These are phyloP conservation scores for Populus deltoides DNA, from an alignment of 345 rosid species.

Conservation along the genomic window DNA sequence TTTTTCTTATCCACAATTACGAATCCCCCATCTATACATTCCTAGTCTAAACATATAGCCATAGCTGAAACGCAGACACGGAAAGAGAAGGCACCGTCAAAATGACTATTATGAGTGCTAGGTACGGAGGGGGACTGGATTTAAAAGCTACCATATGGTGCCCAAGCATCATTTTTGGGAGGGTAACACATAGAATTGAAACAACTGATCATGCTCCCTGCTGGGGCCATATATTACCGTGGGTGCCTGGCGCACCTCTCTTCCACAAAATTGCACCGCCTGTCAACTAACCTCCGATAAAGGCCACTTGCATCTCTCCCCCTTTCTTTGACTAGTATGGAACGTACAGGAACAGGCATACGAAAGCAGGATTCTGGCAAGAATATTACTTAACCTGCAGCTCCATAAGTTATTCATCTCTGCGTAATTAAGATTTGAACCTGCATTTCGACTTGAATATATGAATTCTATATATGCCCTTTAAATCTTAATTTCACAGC, in stretches of 20 bases:
- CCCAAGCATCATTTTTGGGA: conserved; percentile 9
- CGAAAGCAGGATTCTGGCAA: background rate
- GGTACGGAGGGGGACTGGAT: conserved; percentile 43
- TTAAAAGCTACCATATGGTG: conserved; percentile 22
- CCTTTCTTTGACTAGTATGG: background rate
- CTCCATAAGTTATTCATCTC: background rate
- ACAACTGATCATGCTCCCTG: conserved; percentile 2
- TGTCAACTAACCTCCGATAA: conserved; percentile 21
- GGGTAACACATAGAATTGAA: conserved; percentile 12
- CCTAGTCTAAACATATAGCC: conserved; percentile 17
- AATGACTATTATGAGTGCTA: conserved; percentile 21
- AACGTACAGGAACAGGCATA: background rate
- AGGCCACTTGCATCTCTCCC: background rate
- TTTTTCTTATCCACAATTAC: conserved; percentile 14
- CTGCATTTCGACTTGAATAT: background rate
- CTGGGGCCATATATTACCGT: conserved; percentile 23
- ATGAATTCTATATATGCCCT: too few relatives aligned
- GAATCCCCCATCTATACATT: background rate
- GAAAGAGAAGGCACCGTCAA: conserved; percentile 22
- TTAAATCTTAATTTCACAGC: background rate
- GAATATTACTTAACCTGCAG: background rate
- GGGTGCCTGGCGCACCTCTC: conserved; percentile 25
- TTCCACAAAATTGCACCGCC: conserved; percentile 22
- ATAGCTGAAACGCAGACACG: conserved; percentile 21
- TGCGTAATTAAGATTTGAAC: background rate